Evolutionary conservation across 2,329 filamentous ascomycete species (phyloP).

Genomic region (Cytospora leucostoma): DNA sequence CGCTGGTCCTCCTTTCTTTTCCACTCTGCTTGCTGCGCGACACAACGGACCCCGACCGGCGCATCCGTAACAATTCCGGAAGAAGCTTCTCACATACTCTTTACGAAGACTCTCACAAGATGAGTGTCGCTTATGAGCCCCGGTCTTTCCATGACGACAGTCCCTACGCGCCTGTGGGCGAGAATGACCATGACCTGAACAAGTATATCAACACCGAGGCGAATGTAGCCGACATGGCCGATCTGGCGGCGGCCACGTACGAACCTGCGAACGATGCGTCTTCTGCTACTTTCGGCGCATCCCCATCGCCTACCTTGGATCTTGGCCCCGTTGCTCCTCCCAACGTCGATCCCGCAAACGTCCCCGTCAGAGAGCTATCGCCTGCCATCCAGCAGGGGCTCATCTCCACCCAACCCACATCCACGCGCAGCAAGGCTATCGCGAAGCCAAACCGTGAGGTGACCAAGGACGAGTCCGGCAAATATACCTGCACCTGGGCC

Average conservation of each 20-base stretch:
- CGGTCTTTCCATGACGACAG: slow-evolving; percentile 52
- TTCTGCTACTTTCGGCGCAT: slow-evolving; percentile 39
- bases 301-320: slow-evolving; percentile 43
- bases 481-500: slow-evolving; percentile 71
- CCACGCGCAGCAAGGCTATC: slow-evolving; percentile 52
- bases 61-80: not conserved
- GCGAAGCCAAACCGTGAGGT: slow-evolving; percentile 60
- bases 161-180: slow-evolving; percentile 49
- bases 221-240: slow-evolving; percentile 39
- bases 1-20: not conserved
- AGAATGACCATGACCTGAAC: slow-evolving; percentile 31
- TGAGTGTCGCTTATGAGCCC: slow-evolving; percentile 56
- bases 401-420: slow-evolving; percentile 28
- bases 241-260: slow-evolving; percentile 37
- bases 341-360: slow-evolving; percentile 34
- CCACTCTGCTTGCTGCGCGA: not conserved
- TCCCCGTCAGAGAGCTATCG: slow-evolving; percentile 37
- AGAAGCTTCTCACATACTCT: too few relatives aligned
- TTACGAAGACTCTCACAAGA: slow-evolving; percentile 30
- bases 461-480: slow-evolving; percentile 68
- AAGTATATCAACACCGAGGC: slow-evolving; percentile 38
- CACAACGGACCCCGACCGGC: not conserved
- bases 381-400: slow-evolving; percentile 33
- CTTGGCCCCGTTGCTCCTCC: slow-evolving; percentile 35
- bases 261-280: slow-evolving; percentile 30